phyloP scores from a whole-genome alignment of 345 rosid genomes.

The Heritiera fomes region DNA sequence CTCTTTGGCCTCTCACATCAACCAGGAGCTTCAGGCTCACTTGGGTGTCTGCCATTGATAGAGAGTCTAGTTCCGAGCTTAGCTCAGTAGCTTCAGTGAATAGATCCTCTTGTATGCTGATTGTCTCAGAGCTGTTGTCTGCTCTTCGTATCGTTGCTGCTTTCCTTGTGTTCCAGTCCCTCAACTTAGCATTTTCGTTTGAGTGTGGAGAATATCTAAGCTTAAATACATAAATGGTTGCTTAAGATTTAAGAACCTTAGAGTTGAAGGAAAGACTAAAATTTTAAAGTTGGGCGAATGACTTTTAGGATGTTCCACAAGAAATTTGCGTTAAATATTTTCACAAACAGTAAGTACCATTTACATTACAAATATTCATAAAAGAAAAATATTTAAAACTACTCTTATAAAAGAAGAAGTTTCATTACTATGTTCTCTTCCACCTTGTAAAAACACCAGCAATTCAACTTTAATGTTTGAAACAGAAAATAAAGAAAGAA shows the following conservation, averaged over 20 bases:
- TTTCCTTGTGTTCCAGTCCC: accelerated
- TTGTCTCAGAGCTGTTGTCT: not conserved
- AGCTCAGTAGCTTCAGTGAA: not conserved
- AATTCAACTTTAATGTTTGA: not conserved
- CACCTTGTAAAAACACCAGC: not conserved
- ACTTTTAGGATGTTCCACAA: too few relatives aligned
- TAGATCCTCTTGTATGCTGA: not conserved
- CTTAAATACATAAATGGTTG: too few relatives aligned
- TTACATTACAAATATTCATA: too few relatives aligned
- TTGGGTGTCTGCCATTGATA: not conserved
- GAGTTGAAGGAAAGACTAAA: too few relatives aligned
- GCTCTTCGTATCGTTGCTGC: not conserved
- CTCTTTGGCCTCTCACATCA: conserved; percentile 7
- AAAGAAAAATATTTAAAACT: too few relatives aligned
- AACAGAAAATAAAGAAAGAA: not conserved
- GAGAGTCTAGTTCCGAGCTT: not conserved
- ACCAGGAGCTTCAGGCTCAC: conserved; percentile 22
- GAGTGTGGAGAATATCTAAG: too few relatives aligned
- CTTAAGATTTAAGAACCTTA: too few relatives aligned
- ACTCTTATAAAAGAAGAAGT: too few relatives aligned
- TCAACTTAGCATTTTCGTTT: too few relatives aligned
- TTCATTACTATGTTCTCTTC: too few relatives aligned
- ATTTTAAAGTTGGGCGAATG: not conserved
- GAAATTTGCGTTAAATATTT: too few relatives aligned
- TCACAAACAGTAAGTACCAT: too few relatives aligned